Evolutionary conservation across 2,329 filamentous ascomycete genomes (phyloP).

Genomic region (Trichoderma sp.): DNA sequence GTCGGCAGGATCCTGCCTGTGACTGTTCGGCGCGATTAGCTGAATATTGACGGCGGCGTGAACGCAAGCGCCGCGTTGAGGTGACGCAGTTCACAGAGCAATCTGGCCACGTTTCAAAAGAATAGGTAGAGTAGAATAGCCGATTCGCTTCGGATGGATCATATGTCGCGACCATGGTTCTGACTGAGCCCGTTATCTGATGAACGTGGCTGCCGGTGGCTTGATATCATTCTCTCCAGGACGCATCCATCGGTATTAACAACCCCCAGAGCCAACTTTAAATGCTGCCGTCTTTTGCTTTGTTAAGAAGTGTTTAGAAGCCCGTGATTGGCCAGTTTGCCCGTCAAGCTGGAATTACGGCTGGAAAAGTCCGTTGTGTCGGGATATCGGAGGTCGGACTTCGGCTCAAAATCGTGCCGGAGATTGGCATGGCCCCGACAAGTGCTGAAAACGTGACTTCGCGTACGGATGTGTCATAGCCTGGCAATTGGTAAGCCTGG

Average conservation of each 20-base stretch:
- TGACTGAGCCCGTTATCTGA: background rate
- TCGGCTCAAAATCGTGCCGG: conserved; percentile 12
- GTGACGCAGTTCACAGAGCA: background rate
- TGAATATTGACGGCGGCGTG: background rate
- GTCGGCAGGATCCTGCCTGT: background rate
- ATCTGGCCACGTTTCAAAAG: background rate
- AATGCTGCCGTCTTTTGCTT: background rate
- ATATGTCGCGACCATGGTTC: background rate
- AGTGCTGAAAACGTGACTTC: conserved; percentile 19
- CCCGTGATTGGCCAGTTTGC: background rate
- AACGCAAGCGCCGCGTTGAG: background rate
- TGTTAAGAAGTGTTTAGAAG: background rate
- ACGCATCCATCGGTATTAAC: background rate
- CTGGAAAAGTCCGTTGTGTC: background rate
- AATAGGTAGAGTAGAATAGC: background rate
- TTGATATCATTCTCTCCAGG: background rate
- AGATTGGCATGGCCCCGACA: background rate
- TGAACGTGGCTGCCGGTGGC: background rate
- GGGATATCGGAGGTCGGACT: conserved; percentile 1
- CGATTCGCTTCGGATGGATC: background rate
- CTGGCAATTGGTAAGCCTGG: conserved; percentile 9
- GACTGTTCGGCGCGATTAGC: background rate
- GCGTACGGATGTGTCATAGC: conserved; percentile 4
- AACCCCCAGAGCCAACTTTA: background rate
- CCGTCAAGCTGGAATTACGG: background rate